Evolutionary conservation across 257 asterid genomes (phyloP).

Genomic region (Sherardia arvensis): DNA sequence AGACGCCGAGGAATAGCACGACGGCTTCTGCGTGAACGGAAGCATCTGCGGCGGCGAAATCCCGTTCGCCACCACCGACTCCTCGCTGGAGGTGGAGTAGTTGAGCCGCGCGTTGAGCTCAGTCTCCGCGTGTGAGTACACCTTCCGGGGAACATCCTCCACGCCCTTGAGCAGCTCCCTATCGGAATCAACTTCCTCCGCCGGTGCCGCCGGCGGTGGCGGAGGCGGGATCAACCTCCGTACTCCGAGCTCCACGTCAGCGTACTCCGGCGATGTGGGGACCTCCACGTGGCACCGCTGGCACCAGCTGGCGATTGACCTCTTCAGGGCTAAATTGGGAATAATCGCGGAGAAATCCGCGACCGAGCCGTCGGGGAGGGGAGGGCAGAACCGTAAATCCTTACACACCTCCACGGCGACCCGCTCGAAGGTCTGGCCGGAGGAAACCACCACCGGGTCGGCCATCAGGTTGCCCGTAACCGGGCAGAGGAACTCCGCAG

Average conservation of each 20-base stretch:
- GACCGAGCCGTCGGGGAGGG: conserved; percentile 47
- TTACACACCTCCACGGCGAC: conserved; percentile 44
- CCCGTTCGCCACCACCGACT: conserved; percentile 69
- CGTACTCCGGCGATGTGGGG: conserved; percentile 44
- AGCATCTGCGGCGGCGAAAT: conserved; percentile 34
- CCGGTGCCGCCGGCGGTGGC: conserved; percentile 10
- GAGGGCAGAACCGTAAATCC: conserved; percentile 43
- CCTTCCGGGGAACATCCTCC: conserved; percentile 34
- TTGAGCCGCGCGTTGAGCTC: conserved; percentile 35
- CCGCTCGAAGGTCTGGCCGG: conserved; percentile 88
- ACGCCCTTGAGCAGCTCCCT: conserved; percentile 38
- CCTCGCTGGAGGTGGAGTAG: conserved; percentile 42
- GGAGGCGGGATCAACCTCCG: conserved; percentile 21
- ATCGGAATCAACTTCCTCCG: conserved; percentile 32
- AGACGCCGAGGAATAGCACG: conserved; percentile 58
- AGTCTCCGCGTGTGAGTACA: conserved; percentile 42
- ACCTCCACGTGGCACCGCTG: conserved; percentile 30
- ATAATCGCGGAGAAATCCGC: conserved; percentile 64
- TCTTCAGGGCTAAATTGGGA: conserved; percentile 63
- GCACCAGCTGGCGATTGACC: conserved; percentile 68
- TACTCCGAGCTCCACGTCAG: conserved; percentile 35
- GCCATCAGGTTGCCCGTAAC: conserved; percentile 55
- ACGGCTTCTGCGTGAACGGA: conserved; percentile 61
- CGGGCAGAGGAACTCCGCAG: conserved; percentile 70
- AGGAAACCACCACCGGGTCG: conserved; percentile 74